Base-by-base conservation (phyloP, 140 eudicot genomes). In the Cichorium intybus region DNA sequence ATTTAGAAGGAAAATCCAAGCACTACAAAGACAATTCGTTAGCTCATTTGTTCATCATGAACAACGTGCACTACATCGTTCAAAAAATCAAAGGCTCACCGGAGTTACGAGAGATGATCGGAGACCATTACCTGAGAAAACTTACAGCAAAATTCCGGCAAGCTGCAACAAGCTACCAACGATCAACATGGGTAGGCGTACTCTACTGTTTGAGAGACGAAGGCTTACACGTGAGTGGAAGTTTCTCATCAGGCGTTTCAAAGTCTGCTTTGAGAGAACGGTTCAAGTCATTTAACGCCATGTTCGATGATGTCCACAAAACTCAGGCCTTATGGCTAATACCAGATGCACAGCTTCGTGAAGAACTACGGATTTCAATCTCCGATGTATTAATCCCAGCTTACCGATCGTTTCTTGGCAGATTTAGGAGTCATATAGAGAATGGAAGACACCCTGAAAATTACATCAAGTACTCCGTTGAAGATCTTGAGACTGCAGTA, bases 191-290 rank as follows among this genome's bases (percentile, higher is more conserved):
- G 85, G 79, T 85, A 1, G 76, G 80, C 52, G 88, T 81, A 5
- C 18, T 84, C 73, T 75, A 84, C 58, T 84, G 85, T 60, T 75
- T 84, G 49, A 75, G 92, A 64, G 92, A 85, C 10, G 93, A 81
- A 76, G 93, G 93, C 8, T 66, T 85, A 47, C 88, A 81, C 55
- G 77, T 60, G 48, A 80, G 77, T 26, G 89, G 89, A 8, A 80
- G 89, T 3, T n/a, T n/a, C n/a, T n/a, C n/a, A n/a, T n/a, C n/a
- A n/a, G 89, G 89, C 53, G 95, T 82, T 51, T 86, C 89, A 14
- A 82, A 65, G 76, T 79, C 69, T 68, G 84, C 75, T 3, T 66
- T 85, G 51, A 74, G 86, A 58, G 95, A 79, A 59, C 71, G 95
- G 29, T 85, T 85, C 56, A 85, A 85, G 76, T 53, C 86, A 14